A percentile compares a stretch with the other conserved stretches of the same genome.
Conservation (phyloP, 345 rosid genomes). For the Syzygium oleosum region DNA sequence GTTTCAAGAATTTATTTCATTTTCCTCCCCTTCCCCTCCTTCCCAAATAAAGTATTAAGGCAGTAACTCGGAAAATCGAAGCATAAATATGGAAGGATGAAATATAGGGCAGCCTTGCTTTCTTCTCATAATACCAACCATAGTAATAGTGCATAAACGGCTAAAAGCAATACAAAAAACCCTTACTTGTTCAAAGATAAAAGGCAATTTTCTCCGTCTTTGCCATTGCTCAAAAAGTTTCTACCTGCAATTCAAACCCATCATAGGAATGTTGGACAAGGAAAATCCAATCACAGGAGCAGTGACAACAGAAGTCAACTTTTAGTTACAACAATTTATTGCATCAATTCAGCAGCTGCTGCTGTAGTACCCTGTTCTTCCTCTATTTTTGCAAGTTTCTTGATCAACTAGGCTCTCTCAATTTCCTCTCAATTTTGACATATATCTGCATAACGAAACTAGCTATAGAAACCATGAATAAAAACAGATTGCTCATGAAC, state of each 20-base stretch:
- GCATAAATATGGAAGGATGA: too few relatives aligned
- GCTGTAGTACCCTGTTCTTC: slow-evolving; percentile 78
- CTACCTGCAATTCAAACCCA: slow-evolving; percentile 36
- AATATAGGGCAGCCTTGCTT: too few relatives aligned
- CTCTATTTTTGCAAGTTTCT: slow-evolving; percentile 78
- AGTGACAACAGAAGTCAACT: background rate
- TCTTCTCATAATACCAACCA: too few relatives aligned
- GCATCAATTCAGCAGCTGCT: slow-evolving; percentile 94
- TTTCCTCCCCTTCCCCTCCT: too few relatives aligned
- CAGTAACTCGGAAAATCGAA: too few relatives aligned
- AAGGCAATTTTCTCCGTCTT: slow-evolving; percentile 90
- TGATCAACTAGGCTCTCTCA: slow-evolving; percentile 80
- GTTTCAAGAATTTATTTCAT: too few relatives aligned
- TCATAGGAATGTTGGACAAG: background rate
- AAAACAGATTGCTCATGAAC: background rate
- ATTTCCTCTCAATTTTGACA: too few relatives aligned
- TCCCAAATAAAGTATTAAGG: too few relatives aligned
- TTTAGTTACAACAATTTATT: slow-evolving; percentile 78
- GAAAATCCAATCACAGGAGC: background rate
- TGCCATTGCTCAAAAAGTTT: slow-evolving; percentile 93
- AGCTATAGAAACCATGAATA: background rate
- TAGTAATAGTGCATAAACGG: background rate
- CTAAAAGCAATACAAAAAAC: background rate
- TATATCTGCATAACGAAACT: slow-evolving; percentile 38
- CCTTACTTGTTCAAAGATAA: slow-evolving; percentile 74